A percentile compares a stretch with the other conserved stretches of the same genome.
These are phyloP conservation scores for Podospora didyma DNA, from an alignment of 495 filamentous ascomycete genomes.

Conservation along the genomic window DNA sequence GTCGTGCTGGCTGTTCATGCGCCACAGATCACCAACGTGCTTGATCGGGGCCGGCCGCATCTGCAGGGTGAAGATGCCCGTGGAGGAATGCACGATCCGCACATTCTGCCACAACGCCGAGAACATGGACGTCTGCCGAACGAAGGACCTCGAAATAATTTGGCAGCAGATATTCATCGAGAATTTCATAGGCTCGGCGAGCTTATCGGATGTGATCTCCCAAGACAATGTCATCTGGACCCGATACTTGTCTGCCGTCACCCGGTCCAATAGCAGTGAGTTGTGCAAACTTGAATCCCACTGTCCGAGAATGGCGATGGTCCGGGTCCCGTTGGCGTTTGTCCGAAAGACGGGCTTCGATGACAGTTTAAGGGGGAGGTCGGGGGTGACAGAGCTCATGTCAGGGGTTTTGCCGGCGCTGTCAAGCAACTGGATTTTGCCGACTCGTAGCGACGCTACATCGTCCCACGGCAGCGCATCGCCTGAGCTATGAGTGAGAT, in stretches of 20 bases:
- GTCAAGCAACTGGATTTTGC: constrained; percentile 77
- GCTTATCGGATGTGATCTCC: constrained; percentile 73
- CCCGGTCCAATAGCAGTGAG: constrained; percentile 83
- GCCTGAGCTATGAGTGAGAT: constrained; percentile 82
- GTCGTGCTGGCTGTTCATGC: constrained; percentile 90
- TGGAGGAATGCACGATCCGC: constrained; percentile 80
- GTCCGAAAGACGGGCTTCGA: constrained; percentile 69
- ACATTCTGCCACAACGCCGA: constrained; percentile 80
- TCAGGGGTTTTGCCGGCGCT: constrained; percentile 80
- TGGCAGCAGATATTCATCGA: constrained; percentile 75
- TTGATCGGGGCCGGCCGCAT: constrained; percentile 87
- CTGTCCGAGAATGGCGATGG: constrained; percentile 77
- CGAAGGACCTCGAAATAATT: constrained; percentile 77
- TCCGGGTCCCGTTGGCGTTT: constrained; percentile 89
- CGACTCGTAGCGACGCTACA: constrained; percentile 67
- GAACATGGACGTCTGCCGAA: constrained; percentile 81
- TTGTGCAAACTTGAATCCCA: constrained; percentile 95
- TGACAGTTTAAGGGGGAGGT: constrained; percentile 72
- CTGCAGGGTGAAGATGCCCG: constrained; percentile 76
- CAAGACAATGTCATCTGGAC: constrained; percentile 83
- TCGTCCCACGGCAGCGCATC: constrained; percentile 84
- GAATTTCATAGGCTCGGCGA: constrained; percentile 80
- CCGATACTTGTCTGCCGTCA: constrained; percentile 84
- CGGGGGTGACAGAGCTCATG: constrained; percentile 61
- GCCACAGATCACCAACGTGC: constrained; percentile 87